Percentiles rank a stretch among this genome's conserved stretches.
Conservation (phyloP, 2,329 filamentous ascomycete species). For the Falciphora oryzae region DNA sequence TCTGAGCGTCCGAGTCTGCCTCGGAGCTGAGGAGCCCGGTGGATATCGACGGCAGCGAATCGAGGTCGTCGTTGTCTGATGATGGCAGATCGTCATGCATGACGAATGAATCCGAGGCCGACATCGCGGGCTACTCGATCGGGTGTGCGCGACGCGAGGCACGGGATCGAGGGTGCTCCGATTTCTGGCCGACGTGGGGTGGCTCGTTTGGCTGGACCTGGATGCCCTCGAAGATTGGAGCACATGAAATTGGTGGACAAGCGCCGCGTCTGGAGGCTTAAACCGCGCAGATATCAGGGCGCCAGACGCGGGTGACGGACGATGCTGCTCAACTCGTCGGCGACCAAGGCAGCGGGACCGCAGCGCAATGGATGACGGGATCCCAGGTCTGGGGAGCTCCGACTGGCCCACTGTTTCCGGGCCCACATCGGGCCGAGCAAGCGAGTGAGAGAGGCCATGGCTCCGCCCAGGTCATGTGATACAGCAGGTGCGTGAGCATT, state of each 20-base stretch:
- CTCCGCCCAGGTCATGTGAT: not conserved
- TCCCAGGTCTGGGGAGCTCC: not conserved
- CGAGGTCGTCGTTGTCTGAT: conserved; percentile 45
- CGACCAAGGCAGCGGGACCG: too few species aligned
- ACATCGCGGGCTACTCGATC: conserved; percentile 11
- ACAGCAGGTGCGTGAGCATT: not conserved
- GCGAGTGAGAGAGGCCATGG: not conserved
- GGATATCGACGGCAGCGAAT: conserved; percentile 58
- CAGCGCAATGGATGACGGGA: not conserved
- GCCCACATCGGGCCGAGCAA: not conserved
- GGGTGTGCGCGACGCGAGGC: conserved; percentile 2
- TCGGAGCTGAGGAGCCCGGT: conserved; percentile 45
- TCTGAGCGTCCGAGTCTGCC: conserved; percentile 76
- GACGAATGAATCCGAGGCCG: conserved; percentile 43
- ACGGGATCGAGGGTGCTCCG: not conserved
- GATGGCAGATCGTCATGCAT: conserved; percentile 41
- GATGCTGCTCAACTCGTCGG: not conserved
- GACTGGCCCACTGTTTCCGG: not conserved
- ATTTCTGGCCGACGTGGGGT: too few species aligned
- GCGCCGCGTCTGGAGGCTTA: not conserved
- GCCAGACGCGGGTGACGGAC: too few species aligned
- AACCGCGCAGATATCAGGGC: not conserved
- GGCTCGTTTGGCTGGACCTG: too few species aligned
- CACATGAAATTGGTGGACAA: not conserved
- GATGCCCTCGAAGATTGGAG: too few species aligned